Conservation (phyloP, 208 protist species). For the Trypanosoma boissoni region DNA sequence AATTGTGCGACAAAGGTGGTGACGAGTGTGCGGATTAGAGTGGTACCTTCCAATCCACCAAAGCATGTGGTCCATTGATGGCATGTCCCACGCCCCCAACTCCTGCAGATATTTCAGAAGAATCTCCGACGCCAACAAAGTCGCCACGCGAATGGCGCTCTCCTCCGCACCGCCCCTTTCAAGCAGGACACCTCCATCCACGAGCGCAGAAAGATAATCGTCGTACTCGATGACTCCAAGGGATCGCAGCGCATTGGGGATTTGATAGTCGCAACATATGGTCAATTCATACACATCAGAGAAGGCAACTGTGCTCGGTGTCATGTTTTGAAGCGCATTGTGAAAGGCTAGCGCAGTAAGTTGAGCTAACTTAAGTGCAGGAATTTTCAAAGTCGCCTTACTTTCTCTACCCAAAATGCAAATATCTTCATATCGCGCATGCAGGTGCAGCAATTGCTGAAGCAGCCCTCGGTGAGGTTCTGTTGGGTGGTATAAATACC, state of each 20-base stretch:
- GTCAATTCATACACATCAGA: conserved; percentile 44
- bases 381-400: conserved; percentile 1
- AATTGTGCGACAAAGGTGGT: conserved; percentile 52
- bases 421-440: conserved; percentile 71
- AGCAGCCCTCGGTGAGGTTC: conserved; percentile 38
- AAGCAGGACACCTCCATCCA: conserved; percentile 57
- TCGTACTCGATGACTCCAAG: conserved; percentile 66
- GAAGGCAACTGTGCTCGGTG: conserved; percentile 28
- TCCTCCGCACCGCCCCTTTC: conserved; percentile 47
- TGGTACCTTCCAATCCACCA: conserved; percentile 74
- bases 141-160: conserved; percentile 56
- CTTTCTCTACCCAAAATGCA: conserved; percentile 4
- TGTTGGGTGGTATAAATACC: conserved; percentile 43
- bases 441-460: conserved; percentile 41
- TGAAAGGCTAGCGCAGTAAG: conserved; percentile 64
- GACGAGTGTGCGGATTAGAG: conserved; percentile 15
- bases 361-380: conserved; percentile 76
- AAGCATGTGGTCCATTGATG: conserved; percentile 60
- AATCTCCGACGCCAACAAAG: conserved; percentile 44
- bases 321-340: conserved; percentile 42
- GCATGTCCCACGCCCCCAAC: conserved; percentile 13
- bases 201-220: conserved; percentile 28
- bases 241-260: conserved; percentile 69
- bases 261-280: conserved; percentile 88
- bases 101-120: conserved; percentile 37